These are phyloP conservation scores for Prunus mongolica DNA, from an alignment of 306 rosid species.

Conservation along the genomic window DNA sequence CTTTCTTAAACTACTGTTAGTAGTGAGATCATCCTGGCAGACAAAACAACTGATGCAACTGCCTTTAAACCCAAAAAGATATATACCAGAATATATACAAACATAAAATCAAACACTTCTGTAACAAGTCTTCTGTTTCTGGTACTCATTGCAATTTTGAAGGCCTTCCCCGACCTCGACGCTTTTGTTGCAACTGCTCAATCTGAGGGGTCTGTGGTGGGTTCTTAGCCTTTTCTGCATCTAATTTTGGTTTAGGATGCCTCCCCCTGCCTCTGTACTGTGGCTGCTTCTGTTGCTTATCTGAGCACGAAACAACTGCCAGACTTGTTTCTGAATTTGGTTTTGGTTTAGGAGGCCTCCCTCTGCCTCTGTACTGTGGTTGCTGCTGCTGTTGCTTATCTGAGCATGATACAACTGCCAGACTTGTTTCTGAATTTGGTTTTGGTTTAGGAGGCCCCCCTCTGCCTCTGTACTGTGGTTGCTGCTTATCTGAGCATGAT, in stretches of 20 bases:
- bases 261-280: constrained; percentile 8
- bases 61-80: too few species aligned
- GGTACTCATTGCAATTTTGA: background rate
- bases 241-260: constrained; percentile 16
- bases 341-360: constrained; percentile 1
- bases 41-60: background rate
- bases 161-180: too few species aligned
- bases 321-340: too few species aligned
- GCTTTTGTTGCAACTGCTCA: background rate
- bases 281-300: background rate
- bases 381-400: background rate
- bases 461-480: constrained; percentile 7
- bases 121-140: background rate
- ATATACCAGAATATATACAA: too few species aligned
- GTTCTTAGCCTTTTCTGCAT: background rate
- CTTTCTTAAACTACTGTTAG: too few species aligned
- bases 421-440: background rate
- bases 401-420: too few species aligned
- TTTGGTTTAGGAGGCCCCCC: constrained; percentile 6
- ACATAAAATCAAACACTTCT: background rate
- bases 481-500: background rate
- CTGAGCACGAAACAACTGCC: too few species aligned
- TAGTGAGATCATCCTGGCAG: background rate
- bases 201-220: background rate
- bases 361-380: constrained; percentile 12